Base-by-base conservation (phyloP, 2,329 filamentous ascomycete genomes). In the Fusarium sp. region DNA sequence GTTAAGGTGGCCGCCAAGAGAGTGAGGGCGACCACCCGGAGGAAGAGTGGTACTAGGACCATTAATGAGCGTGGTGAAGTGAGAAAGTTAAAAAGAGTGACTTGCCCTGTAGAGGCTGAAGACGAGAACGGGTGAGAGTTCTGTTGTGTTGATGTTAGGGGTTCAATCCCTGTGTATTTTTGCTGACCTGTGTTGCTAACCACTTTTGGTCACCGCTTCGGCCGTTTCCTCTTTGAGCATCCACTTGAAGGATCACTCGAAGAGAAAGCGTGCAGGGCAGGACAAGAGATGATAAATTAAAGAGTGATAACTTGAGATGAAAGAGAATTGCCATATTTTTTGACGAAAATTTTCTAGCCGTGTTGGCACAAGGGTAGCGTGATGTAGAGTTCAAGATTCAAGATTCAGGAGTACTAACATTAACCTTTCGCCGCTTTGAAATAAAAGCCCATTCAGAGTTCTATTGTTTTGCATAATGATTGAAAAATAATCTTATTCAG, bases 21-120 rank as follows among this genome's bases (percentile, higher is more conserved):
- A 73, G 63, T 59, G 66, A 77, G 35, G 67, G 59, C 57, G 35
- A 61, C 64, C 61, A 64, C 29, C 11, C 45, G 52, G 14, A 67
- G n/a, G 64, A 77, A 33, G 27, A 69, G 60, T 39, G 50, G 58
- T 54, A 56, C 71, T 3, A 73, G 16, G 35, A 64, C 63, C 75
- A 77, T 77, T 1, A 61, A 57, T 5, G 58, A 64, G 11, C n/a
- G 71, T 59, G 66, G 16, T 8, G 29, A n/a, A n/a, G 37, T 13
- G 11, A 16, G 39, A 5, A 24, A 33, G 27, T 31, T 29, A 3
- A 31, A 31, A 33, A 14, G 48, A 54, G 48, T 14, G 48, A 31
- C 27, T 54, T 54, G 27, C 18, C 20, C 27, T 20, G 48, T 11
- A 31, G 18, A 33, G 48, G 48, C 18, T 31, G 48, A 54, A 31